These are phyloP conservation scores for Pseudogymnoascus sp. DNA, from an alignment of 2,329 filamentous ascomycete genomes.

Conservation along the genomic window DNA sequence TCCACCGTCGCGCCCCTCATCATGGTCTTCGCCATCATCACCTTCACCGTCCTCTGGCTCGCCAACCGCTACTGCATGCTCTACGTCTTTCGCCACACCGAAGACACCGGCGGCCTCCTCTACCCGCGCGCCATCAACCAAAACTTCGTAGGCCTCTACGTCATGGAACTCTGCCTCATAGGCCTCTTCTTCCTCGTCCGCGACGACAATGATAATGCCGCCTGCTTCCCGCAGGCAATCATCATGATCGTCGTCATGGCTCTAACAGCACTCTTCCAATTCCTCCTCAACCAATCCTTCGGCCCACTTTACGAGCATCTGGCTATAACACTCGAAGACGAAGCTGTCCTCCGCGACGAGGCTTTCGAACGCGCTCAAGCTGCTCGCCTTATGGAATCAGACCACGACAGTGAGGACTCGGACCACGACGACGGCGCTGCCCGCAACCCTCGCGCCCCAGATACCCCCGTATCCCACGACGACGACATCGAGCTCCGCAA, in stretches of 20 bases:
- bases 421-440: background rate
- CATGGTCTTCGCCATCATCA: slow-evolving; percentile 85
- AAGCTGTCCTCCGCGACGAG: slow-evolving; percentile 83
- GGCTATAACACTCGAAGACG: slow-evolving; percentile 91
- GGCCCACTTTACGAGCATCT: slow-evolving; percentile 78
- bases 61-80: slow-evolving; percentile 96
- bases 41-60: slow-evolving; percentile 84
- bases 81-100: slow-evolving; percentile 82
- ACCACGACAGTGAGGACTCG: slow-evolving; percentile 35
- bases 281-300: slow-evolving; percentile 74
- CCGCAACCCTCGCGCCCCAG: background rate
- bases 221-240: slow-evolving; percentile 69
- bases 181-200: slow-evolving; percentile 78
- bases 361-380: slow-evolving; percentile 77
- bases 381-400: slow-evolving; percentile 54
- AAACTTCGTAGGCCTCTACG: slow-evolving; percentile 86
- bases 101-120: slow-evolving; percentile 85
- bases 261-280: slow-evolving; percentile 69
- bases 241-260: slow-evolving; percentile 70
- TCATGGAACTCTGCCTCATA: slow-evolving; percentile 86
- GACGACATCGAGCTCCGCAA: slow-evolving; percentile 6
- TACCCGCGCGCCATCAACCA: slow-evolving; percentile 93
- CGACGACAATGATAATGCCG: slow-evolving; percentile 42
- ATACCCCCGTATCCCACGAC: background rate
- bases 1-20: slow-evolving; percentile 84